Base-by-base conservation (phyloP, 2,329 filamentous ascomycete species). In the Fusarium sp. region DNA sequence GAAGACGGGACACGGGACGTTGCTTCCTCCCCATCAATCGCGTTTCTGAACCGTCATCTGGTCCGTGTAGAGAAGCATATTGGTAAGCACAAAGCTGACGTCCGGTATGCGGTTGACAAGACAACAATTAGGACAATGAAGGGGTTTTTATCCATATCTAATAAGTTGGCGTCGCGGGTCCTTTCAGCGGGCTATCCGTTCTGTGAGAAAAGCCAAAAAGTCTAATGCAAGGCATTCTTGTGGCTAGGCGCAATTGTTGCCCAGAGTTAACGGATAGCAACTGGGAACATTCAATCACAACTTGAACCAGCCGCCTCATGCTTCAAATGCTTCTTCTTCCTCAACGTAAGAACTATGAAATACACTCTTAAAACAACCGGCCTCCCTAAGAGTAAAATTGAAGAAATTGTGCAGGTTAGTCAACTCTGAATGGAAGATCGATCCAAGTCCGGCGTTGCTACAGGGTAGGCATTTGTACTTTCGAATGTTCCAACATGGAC, bases 21-120 rank as follows among this genome's bases (percentile, higher is more conserved):
- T 30, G 16, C 48, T 50, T 30, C 45, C 25, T 7, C 4, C 25
- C 43, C 39, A 37, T 37, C 20, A 25, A n/a, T 52, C 18, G 18
- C 27, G 10, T 54, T 34, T 54, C 27, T 39, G 34, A 41, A 61
- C 30, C 39, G 18, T 30, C 25, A 43, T 23, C 25, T 27, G 39
- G 30, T 62, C 59, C 41, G 32, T 35, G 30, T 23, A 35, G 27
- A 13, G 41, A 45, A 34, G 41, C 20, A 50, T 50, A 50, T 62
- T 62, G 59, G 59, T 61, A 61, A 61, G 59, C 59, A 50, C 35
- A n/a, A 62, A 37, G 43, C 41, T 50, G 30, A 14, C 30, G 25
- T 27, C 25, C 23, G 23, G 41, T 39, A 58, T 39, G 45, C 18
- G 5, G n/a, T 32, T 20, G 9, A 37, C 30, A 20, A 20, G 52